Percentiles rank a stretch among this genome's conserved stretches.
Evolutionary conservation across 2,329 filamentous ascomycete species (phyloP).

Genomic region (Talaromyces verruculosus): DNA sequence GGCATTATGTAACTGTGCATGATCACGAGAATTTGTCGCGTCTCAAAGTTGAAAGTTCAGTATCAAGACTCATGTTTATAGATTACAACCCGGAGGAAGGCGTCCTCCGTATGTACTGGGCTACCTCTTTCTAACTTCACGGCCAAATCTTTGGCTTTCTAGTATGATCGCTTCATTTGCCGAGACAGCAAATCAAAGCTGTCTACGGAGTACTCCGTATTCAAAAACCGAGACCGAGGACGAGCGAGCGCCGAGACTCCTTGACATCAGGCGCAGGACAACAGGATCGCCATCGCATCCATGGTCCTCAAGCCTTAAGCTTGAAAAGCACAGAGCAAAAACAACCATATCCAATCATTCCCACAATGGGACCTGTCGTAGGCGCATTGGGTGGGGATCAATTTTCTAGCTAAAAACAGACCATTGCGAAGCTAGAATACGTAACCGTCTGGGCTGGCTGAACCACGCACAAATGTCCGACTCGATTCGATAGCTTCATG

Average conservation of each 20-base stretch:
- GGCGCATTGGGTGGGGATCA: background rate
- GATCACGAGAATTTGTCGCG: background rate
- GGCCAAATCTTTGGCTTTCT: background rate
- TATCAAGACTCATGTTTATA: background rate
- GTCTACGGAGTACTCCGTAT: background rate
- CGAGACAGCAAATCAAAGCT: background rate
- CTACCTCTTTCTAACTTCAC: background rate
- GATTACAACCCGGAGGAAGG: background rate
- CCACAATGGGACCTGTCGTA: background rate
- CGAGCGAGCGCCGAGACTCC: background rate
- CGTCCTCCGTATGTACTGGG: background rate
- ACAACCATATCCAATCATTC: background rate
- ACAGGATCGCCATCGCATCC: slow-evolving; percentile 12
- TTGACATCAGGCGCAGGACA: background rate
- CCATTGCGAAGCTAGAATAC: background rate
- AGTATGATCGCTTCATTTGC: background rate
- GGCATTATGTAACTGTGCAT: background rate
- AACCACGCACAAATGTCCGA: slow-evolving; percentile 14
- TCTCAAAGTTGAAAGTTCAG: background rate
- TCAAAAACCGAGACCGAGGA: background rate
- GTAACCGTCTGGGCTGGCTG: slow-evolving; percentile 11
- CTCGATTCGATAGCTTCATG: slow-evolving; percentile 16
- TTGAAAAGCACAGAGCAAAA: background rate
- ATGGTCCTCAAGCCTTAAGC: background rate
- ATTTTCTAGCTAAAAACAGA: slow-evolving; percentile 4